Conservation (phyloP, 192 early-diverging fungal genomes). For the Coemansia nantahalensis region DNA sequence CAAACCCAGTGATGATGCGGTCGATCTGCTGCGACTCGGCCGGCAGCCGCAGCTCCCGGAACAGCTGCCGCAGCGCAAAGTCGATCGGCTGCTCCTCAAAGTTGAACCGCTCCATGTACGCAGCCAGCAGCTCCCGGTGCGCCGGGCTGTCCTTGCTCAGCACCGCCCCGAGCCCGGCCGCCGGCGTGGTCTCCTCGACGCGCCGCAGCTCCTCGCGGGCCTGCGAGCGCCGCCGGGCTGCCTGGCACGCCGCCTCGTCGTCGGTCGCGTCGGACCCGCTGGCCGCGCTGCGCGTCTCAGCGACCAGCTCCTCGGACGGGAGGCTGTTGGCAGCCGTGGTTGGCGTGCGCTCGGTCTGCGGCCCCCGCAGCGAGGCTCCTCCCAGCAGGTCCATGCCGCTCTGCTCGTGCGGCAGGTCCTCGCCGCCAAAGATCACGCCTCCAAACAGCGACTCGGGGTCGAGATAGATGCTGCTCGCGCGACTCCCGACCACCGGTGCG, state of each 20-base stretch:
- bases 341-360: conserved; percentile 11
- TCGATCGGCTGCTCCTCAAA: conserved; percentile 65
- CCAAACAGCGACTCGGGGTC: conserved; percentile 24
- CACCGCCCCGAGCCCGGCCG: conserved; percentile 52
- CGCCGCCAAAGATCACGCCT: conserved; percentile 26
- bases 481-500: neutral
- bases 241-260: neutral
- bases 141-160: conserved; percentile 58
- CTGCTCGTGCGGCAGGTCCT: conserved; percentile 36
- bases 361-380: neutral
- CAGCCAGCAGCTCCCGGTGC: conserved; percentile 57
- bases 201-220: conserved; percentile 35
- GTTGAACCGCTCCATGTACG: conserved; percentile 61
- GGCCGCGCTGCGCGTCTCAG: neutral
- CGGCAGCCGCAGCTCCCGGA: conserved; percentile 70
- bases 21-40: conserved; percentile 86
- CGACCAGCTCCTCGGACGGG: neutral
- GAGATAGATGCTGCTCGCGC: conserved; percentile 38
- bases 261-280: neutral
- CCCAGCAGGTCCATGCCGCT: neutral
- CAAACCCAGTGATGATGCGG: conserved; percentile 72
- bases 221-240: conserved; percentile 23
- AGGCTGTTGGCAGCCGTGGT: conserved; percentile 20
- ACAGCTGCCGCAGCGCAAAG: conserved; percentile 66
- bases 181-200: conserved; percentile 35